Conservation (phyloP, 75 land plant genomes). For the Pinus taeda region DNA sequence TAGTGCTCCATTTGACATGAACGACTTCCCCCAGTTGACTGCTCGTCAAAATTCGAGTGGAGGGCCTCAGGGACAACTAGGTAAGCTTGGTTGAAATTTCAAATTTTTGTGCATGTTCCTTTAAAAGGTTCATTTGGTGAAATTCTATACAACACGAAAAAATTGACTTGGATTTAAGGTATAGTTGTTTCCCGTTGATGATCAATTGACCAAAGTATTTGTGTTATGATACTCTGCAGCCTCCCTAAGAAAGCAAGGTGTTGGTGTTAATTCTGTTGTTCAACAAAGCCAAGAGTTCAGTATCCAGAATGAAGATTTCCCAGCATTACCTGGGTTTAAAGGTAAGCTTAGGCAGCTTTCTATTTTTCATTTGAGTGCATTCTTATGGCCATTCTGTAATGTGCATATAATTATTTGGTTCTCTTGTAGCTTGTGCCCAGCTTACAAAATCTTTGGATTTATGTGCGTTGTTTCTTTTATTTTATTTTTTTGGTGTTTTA, state of each 20-base stretch:
- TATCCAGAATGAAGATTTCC: constrained; percentile 98
- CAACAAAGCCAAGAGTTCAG: constrained; percentile 98
- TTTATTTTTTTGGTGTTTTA: too few relatives aligned
- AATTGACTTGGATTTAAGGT: too few relatives aligned
- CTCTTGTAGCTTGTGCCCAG: too few relatives aligned
- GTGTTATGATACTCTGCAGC: constrained; percentile 34
- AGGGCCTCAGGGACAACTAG: constrained; percentile 75
- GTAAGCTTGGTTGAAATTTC: constrained; percentile 18
- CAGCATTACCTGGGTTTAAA: constrained; percentile 94
- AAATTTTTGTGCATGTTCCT: background rate
- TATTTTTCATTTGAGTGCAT: too few relatives aligned
- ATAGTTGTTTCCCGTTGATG: too few relatives aligned
- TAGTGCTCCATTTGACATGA: constrained; percentile 79
- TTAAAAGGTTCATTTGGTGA: too few relatives aligned
- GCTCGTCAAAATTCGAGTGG: constrained; percentile 79
- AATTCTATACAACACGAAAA: too few relatives aligned
- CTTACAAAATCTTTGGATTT: too few relatives aligned
- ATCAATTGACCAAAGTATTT: too few relatives aligned
- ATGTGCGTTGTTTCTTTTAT: too few relatives aligned
- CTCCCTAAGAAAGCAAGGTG: constrained; percentile 79
- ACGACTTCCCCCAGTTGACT: constrained; percentile 87
- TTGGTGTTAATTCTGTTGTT: constrained; percentile 83
- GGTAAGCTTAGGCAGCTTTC: constrained; percentile 33
- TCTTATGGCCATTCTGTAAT: too few relatives aligned
- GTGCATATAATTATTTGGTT: too few relatives aligned